Conservation (phyloP, 78 protist species). For the Dictyostelium intermedium region DNA sequence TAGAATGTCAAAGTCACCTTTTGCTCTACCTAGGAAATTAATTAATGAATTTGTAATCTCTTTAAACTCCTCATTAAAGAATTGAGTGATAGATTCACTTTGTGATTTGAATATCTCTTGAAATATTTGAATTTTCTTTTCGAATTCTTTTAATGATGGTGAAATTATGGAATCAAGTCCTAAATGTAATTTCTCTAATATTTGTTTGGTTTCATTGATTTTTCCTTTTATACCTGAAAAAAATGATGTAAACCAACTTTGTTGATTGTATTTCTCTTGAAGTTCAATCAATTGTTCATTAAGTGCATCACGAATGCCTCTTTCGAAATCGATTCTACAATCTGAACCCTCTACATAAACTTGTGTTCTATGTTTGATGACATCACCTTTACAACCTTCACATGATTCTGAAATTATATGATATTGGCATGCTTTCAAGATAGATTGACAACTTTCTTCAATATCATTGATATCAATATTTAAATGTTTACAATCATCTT, state of each 20-base stretch:
- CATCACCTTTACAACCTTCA: constrained; percentile 15
- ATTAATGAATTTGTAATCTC: background rate
- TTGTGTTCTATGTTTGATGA: background rate
- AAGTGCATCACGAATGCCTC: background rate
- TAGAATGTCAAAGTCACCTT: background rate
- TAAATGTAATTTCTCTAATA: background rate
- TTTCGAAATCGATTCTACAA: background rate
- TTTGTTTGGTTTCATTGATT: background rate
- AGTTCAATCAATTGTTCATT: background rate
- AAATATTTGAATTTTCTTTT: background rate
- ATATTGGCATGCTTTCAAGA: background rate
- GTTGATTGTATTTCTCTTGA: background rate
- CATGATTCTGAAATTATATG: background rate
- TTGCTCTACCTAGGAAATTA: background rate
- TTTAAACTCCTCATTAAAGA: background rate
- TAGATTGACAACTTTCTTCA: background rate
- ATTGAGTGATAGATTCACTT: background rate
- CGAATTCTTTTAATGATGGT: background rate
- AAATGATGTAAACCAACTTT: background rate
- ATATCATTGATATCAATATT: background rate
- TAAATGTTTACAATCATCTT: background rate
- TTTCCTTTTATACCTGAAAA: background rate
- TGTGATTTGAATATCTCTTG: background rate
- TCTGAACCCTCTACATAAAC: background rate
- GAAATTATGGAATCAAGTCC: background rate